Conservation (phyloP, 257 asterid species). For the Linaria vulgaris region DNA sequence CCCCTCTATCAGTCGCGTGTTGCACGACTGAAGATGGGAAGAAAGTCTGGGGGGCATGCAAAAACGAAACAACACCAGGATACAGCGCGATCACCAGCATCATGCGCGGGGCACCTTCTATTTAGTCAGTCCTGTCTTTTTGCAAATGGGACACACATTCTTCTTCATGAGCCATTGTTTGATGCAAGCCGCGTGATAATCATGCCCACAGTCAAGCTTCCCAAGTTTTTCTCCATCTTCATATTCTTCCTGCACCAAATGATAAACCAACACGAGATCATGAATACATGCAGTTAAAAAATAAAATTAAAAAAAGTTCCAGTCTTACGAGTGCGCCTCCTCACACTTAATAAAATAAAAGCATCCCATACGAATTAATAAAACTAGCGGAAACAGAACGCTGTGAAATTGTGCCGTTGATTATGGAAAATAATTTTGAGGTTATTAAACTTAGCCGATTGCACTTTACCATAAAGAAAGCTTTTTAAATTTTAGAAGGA, state of each 20-base stretch:
- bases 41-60: constrained; percentile 9
- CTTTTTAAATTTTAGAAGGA: no score
- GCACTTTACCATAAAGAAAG: no score
- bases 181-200: constrained; percentile 50
- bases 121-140: constrained; percentile 45
- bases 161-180: constrained; percentile 65
- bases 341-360: not conserved
- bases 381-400: no score
- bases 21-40: constrained; percentile 7
- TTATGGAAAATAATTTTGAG: no score
- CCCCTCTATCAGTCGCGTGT: constrained; percentile 11
- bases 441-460: no score
- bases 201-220: constrained; percentile 55
- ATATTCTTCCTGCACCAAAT: constrained; percentile 52
- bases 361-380: no score
- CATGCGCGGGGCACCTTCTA: constrained; percentile 22
- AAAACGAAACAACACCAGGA: not conserved
- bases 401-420: no score
- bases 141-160: constrained; percentile 64
- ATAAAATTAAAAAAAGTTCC: no score
- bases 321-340: no score
- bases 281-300: not conserved
- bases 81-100: not conserved
- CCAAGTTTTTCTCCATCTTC: constrained; percentile 49
- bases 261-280: not conserved